phyloP scores from a whole-genome alignment of 176 grass and related monocot genomes.

The Rhynchospora pubera region DNA sequence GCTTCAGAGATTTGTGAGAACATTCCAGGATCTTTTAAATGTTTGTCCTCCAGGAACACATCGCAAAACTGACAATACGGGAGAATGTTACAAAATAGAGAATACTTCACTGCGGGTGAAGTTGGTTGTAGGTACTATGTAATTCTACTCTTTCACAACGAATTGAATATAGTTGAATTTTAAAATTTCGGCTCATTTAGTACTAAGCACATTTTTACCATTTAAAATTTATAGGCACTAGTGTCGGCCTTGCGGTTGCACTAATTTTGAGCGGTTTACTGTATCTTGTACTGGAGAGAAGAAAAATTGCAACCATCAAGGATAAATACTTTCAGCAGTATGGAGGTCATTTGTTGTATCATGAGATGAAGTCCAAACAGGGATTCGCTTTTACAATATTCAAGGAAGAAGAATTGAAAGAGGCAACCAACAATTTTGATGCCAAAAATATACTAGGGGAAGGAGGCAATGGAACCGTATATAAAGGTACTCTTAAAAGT shows the following conservation, averaged over 20 bases:
- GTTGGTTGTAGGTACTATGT: too few species aligned
- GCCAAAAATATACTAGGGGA: conserved; percentile 40
- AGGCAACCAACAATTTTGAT: conserved; percentile 49
- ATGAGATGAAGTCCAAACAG: conserved; percentile 55
- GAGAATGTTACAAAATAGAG: too few species aligned
- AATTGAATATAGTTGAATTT: too few species aligned
- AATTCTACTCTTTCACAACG: too few species aligned
- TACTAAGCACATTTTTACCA: too few species aligned
- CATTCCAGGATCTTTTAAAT: too few species aligned
- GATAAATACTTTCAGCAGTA: conserved; percentile 52
- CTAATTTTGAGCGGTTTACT: background rate
- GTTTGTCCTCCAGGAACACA: too few species aligned
- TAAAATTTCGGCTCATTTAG: too few species aligned
- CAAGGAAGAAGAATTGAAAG: conserved; percentile 51
- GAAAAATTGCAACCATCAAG: conserved; percentile 35
- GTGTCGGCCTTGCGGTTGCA: conserved; percentile 19
- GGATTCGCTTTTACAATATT: conserved; percentile 54
- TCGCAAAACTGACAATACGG: too few species aligned
- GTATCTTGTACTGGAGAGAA: conserved; percentile 37
- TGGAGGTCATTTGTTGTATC: conserved; percentile 44
- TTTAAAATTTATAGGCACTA: conserved; percentile 27
- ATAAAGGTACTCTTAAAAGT: conserved; percentile 44
- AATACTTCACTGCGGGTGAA: too few species aligned
- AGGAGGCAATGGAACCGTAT: conserved; percentile 74
- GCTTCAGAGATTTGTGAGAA: too few species aligned